Base-by-base conservation (phyloP, 805 yeast genomes). In the Barnettozyma vustinii region DNA sequence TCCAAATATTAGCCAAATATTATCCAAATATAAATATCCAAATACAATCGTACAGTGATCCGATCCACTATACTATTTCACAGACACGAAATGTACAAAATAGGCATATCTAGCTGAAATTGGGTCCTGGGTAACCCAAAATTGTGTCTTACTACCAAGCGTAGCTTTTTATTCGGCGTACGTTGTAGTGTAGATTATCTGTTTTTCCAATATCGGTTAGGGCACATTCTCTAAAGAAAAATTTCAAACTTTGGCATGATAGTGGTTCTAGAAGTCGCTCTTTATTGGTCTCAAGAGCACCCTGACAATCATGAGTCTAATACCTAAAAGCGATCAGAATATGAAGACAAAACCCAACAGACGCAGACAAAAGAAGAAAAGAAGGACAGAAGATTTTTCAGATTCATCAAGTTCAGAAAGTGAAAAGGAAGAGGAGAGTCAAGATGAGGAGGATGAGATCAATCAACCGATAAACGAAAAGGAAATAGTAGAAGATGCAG, bases 371-470 rank as follows among this genome's bases (percentile, higher is more conserved):
- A 73, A 83, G 60, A 84, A 84, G 76, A 84, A 83, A 79, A 81
- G 90, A 79, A 84, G 91, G 81, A 84, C 92, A 0, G 88, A 83
- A 45, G 89, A 83, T 55, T 79, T 81, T 27, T 82, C 86, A 0
- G 74, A 70, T 35, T 75, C 81, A 1, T 73, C 76, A 9, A 70
- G 76, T 1, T 73, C 76, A 5, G 70, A 75, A 2, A 55, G 59
- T 36, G 70, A 60, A 45, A 35, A 48, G 12, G 56, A 53, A 18
- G 51, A 46, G 20, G 58, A 41, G 20, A 45, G 27, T 15, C 46
- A 49, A 27, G 47, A 48, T 20, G 39, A 12, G 23, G 23, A 36
- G 9, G 15, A 36, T 36, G 23, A 36, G 23, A 36, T 36, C 15
- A 16, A 36, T 36, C 23, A 36, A 20, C 20, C 21, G 18, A 36